Percentiles rank a stretch among this genome's conserved stretches.
Evolutionary conservation across 2,329 filamentous ascomycete species (phyloP).

Genomic region (Claviceps paspali): DNA sequence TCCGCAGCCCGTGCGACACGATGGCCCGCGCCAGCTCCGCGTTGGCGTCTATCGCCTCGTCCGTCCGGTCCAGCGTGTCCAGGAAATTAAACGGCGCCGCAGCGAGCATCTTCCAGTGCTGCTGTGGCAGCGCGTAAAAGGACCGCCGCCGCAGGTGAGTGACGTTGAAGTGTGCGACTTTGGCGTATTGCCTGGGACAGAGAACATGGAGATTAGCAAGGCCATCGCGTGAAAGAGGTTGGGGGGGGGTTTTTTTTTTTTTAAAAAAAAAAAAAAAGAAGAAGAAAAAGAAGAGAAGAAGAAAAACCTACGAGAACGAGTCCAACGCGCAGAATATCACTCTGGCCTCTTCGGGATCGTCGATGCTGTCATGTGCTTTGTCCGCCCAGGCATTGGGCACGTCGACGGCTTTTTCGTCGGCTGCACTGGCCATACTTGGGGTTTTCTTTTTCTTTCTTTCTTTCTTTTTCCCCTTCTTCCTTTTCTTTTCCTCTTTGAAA

Average conservation of each 20-base stretch:
- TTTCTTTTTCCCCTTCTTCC: neutral
- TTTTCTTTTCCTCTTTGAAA: too few relatives aligned
- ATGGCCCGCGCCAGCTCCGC: slow-evolving; percentile 71
- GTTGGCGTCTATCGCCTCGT: slow-evolving; percentile 80
- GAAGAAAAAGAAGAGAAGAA: neutral
- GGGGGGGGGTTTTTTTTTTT: too few relatives aligned
- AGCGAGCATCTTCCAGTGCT: slow-evolving; percentile 72
- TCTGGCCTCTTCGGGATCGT: slow-evolving; percentile 64
- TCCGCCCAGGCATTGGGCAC: slow-evolving; percentile 38
- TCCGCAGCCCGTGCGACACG: slow-evolving; percentile 49
- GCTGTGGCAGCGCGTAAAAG: slow-evolving; percentile 77
- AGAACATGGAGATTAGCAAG: neutral
- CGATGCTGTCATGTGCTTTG: slow-evolving; percentile 47
- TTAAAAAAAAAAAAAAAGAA: neutral
- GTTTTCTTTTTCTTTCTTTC: neutral
- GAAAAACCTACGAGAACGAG: slow-evolving; percentile 65
- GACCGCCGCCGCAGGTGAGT: slow-evolving; percentile 82
- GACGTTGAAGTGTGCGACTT: slow-evolving; percentile 72
- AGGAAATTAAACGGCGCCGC: slow-evolving; percentile 70
- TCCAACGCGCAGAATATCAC: slow-evolving; percentile 74
- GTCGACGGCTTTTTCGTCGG: neutral
- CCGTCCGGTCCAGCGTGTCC: slow-evolving; percentile 61
- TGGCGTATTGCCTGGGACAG: slow-evolving; percentile 58
- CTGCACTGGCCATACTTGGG: slow-evolving; percentile 3
- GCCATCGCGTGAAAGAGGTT: too few relatives aligned